phyloP scores from a whole-genome alignment of 2,329 filamentous ascomycete genomes.

The Nemania abortiva region DNA sequence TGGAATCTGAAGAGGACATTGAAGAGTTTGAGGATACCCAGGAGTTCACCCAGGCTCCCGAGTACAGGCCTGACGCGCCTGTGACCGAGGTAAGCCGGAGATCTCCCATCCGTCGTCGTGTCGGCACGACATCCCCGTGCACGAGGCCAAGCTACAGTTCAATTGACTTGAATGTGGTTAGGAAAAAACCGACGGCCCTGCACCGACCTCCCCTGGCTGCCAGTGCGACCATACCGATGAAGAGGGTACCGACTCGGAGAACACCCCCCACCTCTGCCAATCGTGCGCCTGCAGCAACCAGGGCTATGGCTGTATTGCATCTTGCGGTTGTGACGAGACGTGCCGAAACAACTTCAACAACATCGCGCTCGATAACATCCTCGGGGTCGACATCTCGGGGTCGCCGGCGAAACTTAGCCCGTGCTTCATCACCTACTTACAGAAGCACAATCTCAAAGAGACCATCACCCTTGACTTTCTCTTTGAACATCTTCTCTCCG shows the following conservation, averaged over 20 bases:
- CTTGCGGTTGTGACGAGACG: constrained; percentile 41
- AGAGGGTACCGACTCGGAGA: constrained; percentile 16
- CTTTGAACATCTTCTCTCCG: constrained; percentile 38
- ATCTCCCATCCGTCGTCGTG: neutral
- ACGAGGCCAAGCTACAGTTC: neutral
- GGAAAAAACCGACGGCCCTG: constrained; percentile 29
- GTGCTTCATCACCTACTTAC: constrained; percentile 37
- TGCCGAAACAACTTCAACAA: constrained; percentile 41
- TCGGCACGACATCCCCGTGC: neutral
- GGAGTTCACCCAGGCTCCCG: constrained; percentile 22
- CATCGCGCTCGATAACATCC: constrained; percentile 36
- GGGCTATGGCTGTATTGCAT: constrained; percentile 39
- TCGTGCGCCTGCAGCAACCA: constrained; percentile 38
- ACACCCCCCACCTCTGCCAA: constrained; percentile 29
- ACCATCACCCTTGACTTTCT: constrained; percentile 37
- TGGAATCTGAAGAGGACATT: constrained; percentile 31
- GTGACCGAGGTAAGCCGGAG: constrained; percentile 39
- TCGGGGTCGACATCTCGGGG: constrained; percentile 27
- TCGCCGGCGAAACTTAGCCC: constrained; percentile 21
- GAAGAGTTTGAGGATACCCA: constrained; percentile 33
- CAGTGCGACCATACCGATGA: constrained; percentile 30
- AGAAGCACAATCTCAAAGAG: constrained; percentile 27
- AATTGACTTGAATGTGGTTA: constrained; percentile 24
- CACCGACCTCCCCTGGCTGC: constrained; percentile 22
- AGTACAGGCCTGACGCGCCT: constrained; percentile 36